Conservation (phyloP, 768 basidiomycete species). For the Serendipita sp. region DNA sequence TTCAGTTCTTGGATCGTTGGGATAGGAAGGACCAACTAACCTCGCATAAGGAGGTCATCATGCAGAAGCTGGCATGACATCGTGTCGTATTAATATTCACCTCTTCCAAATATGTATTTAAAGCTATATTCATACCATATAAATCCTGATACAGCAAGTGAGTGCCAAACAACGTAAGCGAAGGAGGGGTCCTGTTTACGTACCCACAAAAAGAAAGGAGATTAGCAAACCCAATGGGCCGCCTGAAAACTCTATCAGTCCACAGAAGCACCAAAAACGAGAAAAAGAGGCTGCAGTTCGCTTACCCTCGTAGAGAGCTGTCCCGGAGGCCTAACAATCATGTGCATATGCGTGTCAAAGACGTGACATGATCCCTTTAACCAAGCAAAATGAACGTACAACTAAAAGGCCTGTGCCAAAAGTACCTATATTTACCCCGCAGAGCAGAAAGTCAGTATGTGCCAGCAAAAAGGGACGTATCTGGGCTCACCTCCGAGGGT, state of each 20-base stretch:
- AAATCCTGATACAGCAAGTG: background rate
- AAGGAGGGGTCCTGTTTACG: background rate
- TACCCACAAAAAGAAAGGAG: background rate
- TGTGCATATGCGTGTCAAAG: background rate
- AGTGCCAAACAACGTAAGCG: background rate
- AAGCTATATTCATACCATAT: background rate
- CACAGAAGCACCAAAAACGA: background rate
- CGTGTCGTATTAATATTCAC: too few species aligned
- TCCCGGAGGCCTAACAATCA: background rate
- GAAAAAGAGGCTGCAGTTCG: background rate
- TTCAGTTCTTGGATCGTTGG: too few species aligned
- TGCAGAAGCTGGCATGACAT: constrained; percentile 2
- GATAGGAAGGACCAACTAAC: background rate
- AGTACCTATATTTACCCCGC: background rate
- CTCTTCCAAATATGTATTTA: too few species aligned
- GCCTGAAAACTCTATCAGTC: background rate
- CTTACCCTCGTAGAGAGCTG: background rate
- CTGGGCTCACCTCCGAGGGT: background rate
- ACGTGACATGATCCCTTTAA: too few species aligned
- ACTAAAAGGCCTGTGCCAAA: background rate
- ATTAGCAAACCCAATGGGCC: background rate
- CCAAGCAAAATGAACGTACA: background rate
- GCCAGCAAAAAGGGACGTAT: too few species aligned
- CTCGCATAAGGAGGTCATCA: constrained; percentile 4
- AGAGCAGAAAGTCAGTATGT: background rate